phyloP scores from a whole-genome alignment of 192 early-diverging fungal genomes.

The Rhizophagus prolifer region DNA sequence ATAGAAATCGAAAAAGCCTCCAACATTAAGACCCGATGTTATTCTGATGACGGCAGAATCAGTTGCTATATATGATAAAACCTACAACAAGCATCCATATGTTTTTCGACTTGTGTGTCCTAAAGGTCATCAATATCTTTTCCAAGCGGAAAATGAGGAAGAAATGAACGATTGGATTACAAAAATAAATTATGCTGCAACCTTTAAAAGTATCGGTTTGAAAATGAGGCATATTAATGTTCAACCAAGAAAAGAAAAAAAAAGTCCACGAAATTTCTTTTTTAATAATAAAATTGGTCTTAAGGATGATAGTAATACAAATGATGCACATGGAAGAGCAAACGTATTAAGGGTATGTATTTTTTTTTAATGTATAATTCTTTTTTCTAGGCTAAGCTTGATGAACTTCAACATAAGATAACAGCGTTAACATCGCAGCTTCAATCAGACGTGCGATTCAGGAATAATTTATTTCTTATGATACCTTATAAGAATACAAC shows the following conservation, averaged over 20 bases:
- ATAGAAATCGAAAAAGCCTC: slow-evolving; percentile 26
- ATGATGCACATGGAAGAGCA: not conserved
- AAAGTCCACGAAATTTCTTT: not conserved
- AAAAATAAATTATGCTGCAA: slow-evolving; percentile 76
- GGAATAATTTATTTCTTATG: slow-evolving; percentile 66
- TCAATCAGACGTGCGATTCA: slow-evolving; percentile 57
- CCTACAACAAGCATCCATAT: slow-evolving; percentile 72
- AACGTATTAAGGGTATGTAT: slow-evolving; percentile 10
- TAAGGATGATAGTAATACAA: not conserved
- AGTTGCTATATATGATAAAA: slow-evolving; percentile 66
- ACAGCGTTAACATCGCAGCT: slow-evolving; percentile 34
- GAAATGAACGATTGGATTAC: slow-evolving; percentile 81
- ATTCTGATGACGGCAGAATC: slow-evolving; percentile 51
- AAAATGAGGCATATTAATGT: slow-evolving; percentile 28
- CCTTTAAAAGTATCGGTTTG: slow-evolving; percentile 64
- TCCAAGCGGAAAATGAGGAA: slow-evolving; percentile 65
- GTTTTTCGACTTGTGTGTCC: slow-evolving; percentile 71
- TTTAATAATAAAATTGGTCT: slow-evolving; percentile 28
- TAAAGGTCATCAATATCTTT: slow-evolving; percentile 70
- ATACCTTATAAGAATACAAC: slow-evolving; percentile 62
- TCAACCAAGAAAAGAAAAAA: not conserved
- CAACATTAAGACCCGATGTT: slow-evolving; percentile 31
- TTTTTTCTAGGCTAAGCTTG: slow-evolving; percentile 19
- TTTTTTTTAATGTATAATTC: not conserved
- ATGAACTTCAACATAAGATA: slow-evolving; percentile 18